Conservation (phyloP, 2,329 filamentous ascomycete species). For the Teratosphaeriaceae sp. region DNA sequence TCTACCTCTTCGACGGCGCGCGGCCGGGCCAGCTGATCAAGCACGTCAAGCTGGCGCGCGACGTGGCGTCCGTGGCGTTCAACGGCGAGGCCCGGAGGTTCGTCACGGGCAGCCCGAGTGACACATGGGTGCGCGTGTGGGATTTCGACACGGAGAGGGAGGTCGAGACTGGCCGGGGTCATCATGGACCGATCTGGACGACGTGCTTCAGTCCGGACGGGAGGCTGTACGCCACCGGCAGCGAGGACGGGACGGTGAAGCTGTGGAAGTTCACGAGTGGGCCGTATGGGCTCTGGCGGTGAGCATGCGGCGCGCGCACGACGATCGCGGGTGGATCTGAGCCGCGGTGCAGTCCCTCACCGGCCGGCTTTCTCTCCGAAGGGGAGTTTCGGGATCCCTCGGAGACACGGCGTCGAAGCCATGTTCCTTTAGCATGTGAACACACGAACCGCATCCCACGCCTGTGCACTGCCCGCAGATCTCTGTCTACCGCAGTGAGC, state of each 20-base stretch:
- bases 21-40: conserved; percentile 68
- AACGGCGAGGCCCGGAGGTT: conserved; percentile 76
- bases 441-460: too few relatives aligned
- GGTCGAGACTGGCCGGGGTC: conserved; percentile 89
- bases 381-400: too few relatives aligned
- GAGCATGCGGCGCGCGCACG: too few relatives aligned
- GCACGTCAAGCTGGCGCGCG: conserved; percentile 70
- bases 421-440: too few relatives aligned
- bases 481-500: too few relatives aligned
- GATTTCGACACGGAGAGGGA: conserved; percentile 78
- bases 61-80: conserved; percentile 83
- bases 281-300: conserved; percentile 61
- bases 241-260: conserved; percentile 97
- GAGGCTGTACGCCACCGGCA: conserved; percentile 92
- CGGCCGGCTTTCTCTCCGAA: too few relatives aligned
- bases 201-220: conserved; percentile 91
- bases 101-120: conserved; percentile 82
- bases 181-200: conserved; percentile 97
- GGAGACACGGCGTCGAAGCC: too few relatives aligned
- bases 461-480: too few relatives aligned
- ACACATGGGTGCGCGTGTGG: conserved; percentile 96
- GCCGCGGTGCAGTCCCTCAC: too few relatives aligned
- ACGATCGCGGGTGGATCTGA: too few relatives aligned
- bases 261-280: conserved; percentile 66
- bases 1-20: conserved; percentile 82